Conservation (phyloP, 2,329 filamentous ascomycete genomes). For the Alternaria triticina region DNA sequence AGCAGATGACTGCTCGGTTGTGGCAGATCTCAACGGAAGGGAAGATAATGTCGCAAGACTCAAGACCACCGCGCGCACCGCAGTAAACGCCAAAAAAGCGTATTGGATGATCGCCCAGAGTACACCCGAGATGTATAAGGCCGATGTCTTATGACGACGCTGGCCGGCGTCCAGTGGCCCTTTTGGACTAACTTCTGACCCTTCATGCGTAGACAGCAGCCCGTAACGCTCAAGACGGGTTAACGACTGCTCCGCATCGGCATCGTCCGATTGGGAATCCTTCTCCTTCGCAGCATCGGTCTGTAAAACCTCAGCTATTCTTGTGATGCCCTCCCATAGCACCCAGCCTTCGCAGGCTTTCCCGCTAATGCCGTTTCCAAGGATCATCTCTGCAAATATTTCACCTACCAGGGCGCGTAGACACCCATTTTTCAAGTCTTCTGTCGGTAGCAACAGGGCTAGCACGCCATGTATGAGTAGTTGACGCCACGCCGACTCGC, state of each 20-base stretch:
- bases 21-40: constrained; percentile 62
- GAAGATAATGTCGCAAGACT: constrained; percentile 72
- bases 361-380: constrained; percentile 80
- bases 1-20: constrained; percentile 37
- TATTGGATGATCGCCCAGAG: constrained; percentile 65
- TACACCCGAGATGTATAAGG: constrained; percentile 40
- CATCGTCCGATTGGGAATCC: constrained; percentile 36
- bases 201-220: constrained; percentile 53
- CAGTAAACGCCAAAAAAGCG: constrained; percentile 59
- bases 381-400: constrained; percentile 86
- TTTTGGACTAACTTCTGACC: constrained; percentile 28
- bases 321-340: constrained; percentile 82
- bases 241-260: constrained; percentile 32
- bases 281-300: constrained; percentile 40
- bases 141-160: constrained; percentile 20
- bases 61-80: constrained; percentile 69
- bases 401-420: constrained; percentile 83
- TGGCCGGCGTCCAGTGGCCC: constrained; percentile 21
- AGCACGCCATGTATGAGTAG: constrained; percentile 83
- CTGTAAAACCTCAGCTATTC: constrained; percentile 63
- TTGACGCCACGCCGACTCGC: constrained; percentile 85
- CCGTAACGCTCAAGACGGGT: constrained; percentile 64
- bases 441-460: constrained; percentile 84
- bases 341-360: constrained; percentile 88
- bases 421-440: constrained; percentile 88